These are phyloP conservation scores for Pelagophyceae sp. DNA, from an alignment of 352 stramenopile genomes.

Conservation along the genomic window DNA sequence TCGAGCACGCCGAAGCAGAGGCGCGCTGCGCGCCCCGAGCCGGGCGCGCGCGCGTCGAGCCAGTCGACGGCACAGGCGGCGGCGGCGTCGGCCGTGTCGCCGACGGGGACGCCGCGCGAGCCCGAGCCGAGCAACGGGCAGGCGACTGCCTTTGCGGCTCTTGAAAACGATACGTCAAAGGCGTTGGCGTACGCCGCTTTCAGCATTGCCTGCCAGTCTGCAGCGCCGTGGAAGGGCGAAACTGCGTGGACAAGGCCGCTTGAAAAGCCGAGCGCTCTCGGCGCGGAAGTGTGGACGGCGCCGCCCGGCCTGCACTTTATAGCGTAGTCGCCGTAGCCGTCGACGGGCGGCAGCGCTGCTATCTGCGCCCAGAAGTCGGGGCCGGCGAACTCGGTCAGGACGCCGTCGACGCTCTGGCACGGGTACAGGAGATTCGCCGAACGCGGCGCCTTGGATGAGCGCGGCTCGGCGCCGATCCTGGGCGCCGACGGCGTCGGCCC, in stretches of 20 bases:
- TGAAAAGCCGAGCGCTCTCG: neutral
- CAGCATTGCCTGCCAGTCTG: neutral
- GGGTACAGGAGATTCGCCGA: slow-evolving; percentile 4
- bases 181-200: slow-evolving; percentile 1
- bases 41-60: neutral
- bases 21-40: neutral
- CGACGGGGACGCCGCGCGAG: slow-evolving; percentile 8
- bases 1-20: slow-evolving; percentile 15
- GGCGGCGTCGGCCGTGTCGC: slow-evolving; percentile 3
- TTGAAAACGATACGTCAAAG: neutral
- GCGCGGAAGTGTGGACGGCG: neutral
- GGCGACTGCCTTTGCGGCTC: neutral
- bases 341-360: neutral
- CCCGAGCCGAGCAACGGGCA: slow-evolving; percentile 16
- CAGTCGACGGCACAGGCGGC: neutral
- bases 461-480: slow-evolving; percentile 1
- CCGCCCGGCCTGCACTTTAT: slow-evolving; percentile 5
- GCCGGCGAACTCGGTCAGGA: slow-evolving; percentile 22
- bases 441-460: neutral
- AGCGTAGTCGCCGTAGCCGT: neutral
- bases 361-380: neutral
- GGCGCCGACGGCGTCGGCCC: slow-evolving; percentile 12
- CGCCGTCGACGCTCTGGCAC: slow-evolving; percentile 19
- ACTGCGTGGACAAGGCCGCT: slow-evolving; percentile 18
- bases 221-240: slow-evolving; percentile 10